phyloP scores from a whole-genome alignment of 345 rosid species.

The Sisymbrium altissimum region DNA sequence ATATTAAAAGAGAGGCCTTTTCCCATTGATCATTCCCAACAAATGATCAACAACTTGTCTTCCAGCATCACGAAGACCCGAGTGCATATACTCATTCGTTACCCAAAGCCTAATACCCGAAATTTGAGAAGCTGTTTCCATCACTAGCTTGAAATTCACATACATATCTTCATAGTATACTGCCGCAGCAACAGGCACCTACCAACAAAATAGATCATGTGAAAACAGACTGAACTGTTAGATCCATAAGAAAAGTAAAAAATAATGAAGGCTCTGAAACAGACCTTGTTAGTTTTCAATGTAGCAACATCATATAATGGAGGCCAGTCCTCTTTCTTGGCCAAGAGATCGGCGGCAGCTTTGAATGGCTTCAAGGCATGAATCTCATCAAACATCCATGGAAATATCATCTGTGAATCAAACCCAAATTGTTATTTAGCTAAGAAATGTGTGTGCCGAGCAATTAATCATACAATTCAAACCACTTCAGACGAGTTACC shows the following conservation, averaged over 20 bases:
- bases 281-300: constrained; percentile 63
- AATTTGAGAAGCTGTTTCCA: constrained; percentile 71
- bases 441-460: not conserved
- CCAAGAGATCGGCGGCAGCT: constrained; percentile 59
- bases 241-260: not conserved
- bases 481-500: constrained; percentile 40
- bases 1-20: constrained; percentile 64
- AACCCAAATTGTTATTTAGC: not conserved
- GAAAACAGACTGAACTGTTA: not conserved
- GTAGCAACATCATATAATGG: constrained; percentile 49
- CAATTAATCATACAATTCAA: not conserved
- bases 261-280: not conserved
- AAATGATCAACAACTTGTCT: constrained; percentile 72
- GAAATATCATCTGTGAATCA: constrained; percentile 58
- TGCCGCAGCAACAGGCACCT: constrained; percentile 92
- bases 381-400: constrained; percentile 95
- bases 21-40: constrained; percentile 77
- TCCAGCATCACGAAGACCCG: constrained; percentile 83
- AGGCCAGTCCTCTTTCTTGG: constrained; percentile 87
- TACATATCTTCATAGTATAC: constrained; percentile 86
- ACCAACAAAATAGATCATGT: constrained; percentile 11
- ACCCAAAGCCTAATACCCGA: constrained; percentile 78
- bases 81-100: constrained; percentile 88
- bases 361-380: constrained; percentile 66
- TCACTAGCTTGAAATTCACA: constrained; percentile 75